Percentiles rank a stretch among this genome's conserved stretches.
Conservation (phyloP, 305 asterid genomes). For the Lippia alba region DNA sequence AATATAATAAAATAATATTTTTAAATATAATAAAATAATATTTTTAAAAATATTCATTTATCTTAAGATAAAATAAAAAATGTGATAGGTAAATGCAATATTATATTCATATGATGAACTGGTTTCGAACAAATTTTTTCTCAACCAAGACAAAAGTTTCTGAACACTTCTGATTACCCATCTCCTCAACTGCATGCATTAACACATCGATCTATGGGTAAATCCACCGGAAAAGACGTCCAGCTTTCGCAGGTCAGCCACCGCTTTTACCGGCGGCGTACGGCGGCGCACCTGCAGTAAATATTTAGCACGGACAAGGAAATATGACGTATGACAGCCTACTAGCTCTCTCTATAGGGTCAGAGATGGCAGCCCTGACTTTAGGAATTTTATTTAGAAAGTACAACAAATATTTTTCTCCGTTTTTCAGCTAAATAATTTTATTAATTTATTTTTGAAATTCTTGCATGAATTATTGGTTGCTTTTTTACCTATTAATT, state of each 20-base stretch:
- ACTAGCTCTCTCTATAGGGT: slow-evolving; percentile 11
- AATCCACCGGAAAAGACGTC: slow-evolving; percentile 30
- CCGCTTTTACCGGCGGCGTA: slow-evolving; percentile 42
- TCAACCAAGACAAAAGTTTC: neutral
- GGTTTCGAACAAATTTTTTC: neutral
- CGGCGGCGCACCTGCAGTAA: slow-evolving; percentile 34
- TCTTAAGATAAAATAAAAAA: no score
- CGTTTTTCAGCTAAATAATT: neutral
- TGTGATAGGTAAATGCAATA: no score
- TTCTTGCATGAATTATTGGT: slow-evolving; percentile 45
- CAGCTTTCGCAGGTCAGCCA: slow-evolving; percentile 25
- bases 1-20: no score
- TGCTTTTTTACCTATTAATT: slow-evolving; percentile 22
- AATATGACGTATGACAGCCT: slow-evolving; percentile 31
- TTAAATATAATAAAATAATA: no score
- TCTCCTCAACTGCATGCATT: neutral
- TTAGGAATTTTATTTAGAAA: slow-evolving; percentile 32
- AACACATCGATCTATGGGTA: neutral
- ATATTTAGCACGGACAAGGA: slow-evolving; percentile 18
- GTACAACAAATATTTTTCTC: slow-evolving; percentile 3
- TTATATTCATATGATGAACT: no score
- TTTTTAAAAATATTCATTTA: no score
- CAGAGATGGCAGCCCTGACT: slow-evolving; percentile 21
- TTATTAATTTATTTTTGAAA: slow-evolving; percentile 6
- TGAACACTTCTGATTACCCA: neutral